phyloP scores from a whole-genome alignment of 208 protist species.

The Acanthamoeba polyphaga region DNA sequence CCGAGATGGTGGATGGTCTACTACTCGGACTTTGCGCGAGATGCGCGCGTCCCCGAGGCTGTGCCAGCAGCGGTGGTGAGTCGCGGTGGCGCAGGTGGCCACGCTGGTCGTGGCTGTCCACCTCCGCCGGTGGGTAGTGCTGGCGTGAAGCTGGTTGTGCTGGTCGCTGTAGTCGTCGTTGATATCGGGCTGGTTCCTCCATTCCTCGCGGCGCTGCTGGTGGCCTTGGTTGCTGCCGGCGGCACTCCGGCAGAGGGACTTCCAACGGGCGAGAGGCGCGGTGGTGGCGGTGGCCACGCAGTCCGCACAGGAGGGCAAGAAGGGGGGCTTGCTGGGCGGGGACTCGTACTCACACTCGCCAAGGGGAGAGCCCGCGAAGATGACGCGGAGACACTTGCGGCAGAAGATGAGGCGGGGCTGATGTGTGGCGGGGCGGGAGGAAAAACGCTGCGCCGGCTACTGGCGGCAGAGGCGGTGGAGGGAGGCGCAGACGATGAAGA shows the following conservation, averaged over 20 bases:
- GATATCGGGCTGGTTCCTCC: background rate
- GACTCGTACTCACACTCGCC: background rate
- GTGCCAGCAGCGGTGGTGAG: background rate
- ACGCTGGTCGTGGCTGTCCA: background rate
- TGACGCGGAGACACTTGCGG: background rate
- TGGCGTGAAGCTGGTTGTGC: background rate
- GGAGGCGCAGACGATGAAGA: background rate
- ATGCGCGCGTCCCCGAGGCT: too few relatives aligned
- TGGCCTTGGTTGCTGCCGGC: background rate
- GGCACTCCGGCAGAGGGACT: background rate
- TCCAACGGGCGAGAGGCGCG: background rate
- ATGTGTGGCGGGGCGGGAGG: background rate
- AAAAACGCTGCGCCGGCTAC: background rate
- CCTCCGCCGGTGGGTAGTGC: background rate
- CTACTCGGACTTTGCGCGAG: too few relatives aligned
- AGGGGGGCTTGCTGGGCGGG: too few relatives aligned
- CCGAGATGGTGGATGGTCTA: background rate
- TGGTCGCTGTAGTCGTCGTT: background rate
- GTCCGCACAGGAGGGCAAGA: background rate
- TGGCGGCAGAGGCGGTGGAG: background rate
- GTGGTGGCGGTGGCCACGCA: background rate
- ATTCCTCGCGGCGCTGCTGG: background rate
- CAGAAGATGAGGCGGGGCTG: background rate
- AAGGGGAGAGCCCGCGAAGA: background rate
- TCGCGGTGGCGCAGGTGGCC: background rate